A percentile compares a stretch with the other conserved stretches of the same genome.
Evolutionary conservation across 345 rosid species (phyloP).

Genomic region (Xanthoceras sorbifolium): DNA sequence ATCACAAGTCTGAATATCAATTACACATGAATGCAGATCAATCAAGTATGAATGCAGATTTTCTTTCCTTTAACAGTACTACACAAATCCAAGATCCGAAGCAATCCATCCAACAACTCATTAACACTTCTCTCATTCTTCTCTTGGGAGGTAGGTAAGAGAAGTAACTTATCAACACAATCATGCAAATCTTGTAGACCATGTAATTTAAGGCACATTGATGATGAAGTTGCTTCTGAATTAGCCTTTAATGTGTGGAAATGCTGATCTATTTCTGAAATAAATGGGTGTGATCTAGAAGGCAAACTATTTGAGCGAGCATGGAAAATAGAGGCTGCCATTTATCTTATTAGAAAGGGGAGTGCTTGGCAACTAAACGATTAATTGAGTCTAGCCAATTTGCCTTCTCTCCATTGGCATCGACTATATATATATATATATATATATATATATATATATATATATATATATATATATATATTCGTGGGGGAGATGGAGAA

Average conservation of each 20-base stretch:
- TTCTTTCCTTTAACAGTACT: slow-evolving; percentile 34
- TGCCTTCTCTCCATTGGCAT: neutral
- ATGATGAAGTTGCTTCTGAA: slow-evolving; percentile 12
- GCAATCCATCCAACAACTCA: slow-evolving; percentile 19
- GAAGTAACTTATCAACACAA: slow-evolving; percentile 25
- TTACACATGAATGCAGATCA: too few species aligned
- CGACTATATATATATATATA: slow-evolving; percentile 11
- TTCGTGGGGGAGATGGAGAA: neutral
- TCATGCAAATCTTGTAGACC: slow-evolving; percentile 41
- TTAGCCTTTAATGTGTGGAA: slow-evolving; percentile 18
- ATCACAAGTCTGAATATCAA: too few species aligned
- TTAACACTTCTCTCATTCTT: neutral
- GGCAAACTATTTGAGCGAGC: slow-evolving; percentile 53
- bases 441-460: too few species aligned
- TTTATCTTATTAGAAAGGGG: neutral
- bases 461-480: too few species aligned
- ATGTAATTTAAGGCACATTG: slow-evolving; percentile 13
- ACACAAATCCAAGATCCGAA: slow-evolving; percentile 31
- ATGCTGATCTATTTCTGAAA: slow-evolving; percentile 38
- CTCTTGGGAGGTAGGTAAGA: neutral
- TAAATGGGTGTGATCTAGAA: slow-evolving; percentile 42
- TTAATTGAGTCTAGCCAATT: neutral
- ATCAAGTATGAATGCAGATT: too few species aligned
- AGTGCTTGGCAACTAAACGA: neutral
- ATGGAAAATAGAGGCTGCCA: slow-evolving; percentile 38